These are phyloP conservation scores for Neonectria magnoliae DNA, from an alignment of 2,329 filamentous ascomycete genomes.

Conservation along the genomic window DNA sequence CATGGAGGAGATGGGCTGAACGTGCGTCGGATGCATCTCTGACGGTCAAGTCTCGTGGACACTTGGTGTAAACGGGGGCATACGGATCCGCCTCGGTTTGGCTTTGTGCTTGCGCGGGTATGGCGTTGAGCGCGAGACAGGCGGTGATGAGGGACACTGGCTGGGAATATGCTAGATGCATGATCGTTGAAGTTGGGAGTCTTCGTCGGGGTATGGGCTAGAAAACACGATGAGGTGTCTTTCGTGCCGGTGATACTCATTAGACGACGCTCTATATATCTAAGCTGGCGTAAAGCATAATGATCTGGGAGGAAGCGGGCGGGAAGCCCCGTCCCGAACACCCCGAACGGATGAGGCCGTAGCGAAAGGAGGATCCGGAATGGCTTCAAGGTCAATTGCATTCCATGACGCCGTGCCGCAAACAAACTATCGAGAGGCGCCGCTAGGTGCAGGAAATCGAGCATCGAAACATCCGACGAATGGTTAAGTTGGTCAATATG, in stretches of 20 bases:
- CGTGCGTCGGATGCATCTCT: conserved; percentile 21
- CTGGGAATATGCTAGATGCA: neutral
- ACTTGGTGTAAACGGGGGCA: conserved; percentile 25
- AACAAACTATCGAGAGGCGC: neutral
- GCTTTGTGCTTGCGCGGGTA: neutral
- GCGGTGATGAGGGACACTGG: neutral
- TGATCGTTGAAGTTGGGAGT: neutral
- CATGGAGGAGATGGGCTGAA: accelerated
- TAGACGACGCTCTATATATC: neutral
- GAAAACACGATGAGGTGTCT: neutral
- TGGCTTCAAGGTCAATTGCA: neutral
- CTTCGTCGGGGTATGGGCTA: neutral
- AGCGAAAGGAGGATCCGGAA: neutral
- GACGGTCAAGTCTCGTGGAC: conserved; percentile 23
- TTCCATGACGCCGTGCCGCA: neutral
- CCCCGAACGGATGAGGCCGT: neutral
- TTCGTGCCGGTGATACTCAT: neutral
- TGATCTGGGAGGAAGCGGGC: neutral
- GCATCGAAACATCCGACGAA: neutral
- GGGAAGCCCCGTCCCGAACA: neutral
- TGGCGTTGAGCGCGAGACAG: neutral
- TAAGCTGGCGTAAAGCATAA: neutral
- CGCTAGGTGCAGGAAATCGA: neutral
- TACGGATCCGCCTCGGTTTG: conserved; percentile 23
- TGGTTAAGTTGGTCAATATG: neutral